Evolutionary conservation across 2,329 filamentous ascomycete species (phyloP).

Genomic region (Pyrenochaeta sp.): DNA sequence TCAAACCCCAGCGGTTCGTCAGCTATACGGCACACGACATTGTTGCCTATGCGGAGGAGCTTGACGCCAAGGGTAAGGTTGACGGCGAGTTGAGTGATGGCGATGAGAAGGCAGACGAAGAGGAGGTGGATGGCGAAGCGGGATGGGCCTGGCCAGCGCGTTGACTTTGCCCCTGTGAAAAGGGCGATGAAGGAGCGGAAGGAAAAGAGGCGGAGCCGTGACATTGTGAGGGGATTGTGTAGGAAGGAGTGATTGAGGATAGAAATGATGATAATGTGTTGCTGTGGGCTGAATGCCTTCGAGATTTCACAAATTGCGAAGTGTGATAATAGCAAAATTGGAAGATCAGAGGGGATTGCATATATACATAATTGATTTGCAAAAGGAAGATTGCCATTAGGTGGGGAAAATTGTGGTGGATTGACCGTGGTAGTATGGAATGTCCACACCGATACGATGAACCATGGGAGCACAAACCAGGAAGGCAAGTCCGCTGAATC

Average conservation of each 20-base stretch:
- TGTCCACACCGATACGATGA: not conserved
- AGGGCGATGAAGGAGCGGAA: conserved; percentile 1
- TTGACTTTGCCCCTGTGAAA: conserved; percentile 2
- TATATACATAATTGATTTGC: too few species aligned
- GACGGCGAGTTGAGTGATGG: conserved; percentile 1
- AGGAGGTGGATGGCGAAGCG: conserved; percentile 1
- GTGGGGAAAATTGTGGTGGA: too few species aligned
- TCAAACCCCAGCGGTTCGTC: not conserved
- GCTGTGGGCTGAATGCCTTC: not conserved
- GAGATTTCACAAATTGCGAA: too few species aligned
- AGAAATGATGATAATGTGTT: too few species aligned
- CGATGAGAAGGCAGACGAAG: not conserved
- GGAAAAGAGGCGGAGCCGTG: not conserved
- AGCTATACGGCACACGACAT: not conserved
- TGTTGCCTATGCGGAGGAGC: not conserved
- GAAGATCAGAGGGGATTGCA: too few species aligned
- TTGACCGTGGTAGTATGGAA: too few species aligned
- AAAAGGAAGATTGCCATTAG: too few species aligned
- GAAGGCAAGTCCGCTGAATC: too few species aligned
- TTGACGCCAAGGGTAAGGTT: conserved; percentile 1
- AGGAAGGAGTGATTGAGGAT: not conserved
- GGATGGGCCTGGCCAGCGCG: conserved; percentile 9
- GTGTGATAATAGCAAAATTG: too few species aligned
- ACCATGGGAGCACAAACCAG: not conserved
- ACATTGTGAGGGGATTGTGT: conserved; percentile 7